Conservation (phyloP, 352 stramenopile genomes). For the Globisporangium canariense region DNA sequence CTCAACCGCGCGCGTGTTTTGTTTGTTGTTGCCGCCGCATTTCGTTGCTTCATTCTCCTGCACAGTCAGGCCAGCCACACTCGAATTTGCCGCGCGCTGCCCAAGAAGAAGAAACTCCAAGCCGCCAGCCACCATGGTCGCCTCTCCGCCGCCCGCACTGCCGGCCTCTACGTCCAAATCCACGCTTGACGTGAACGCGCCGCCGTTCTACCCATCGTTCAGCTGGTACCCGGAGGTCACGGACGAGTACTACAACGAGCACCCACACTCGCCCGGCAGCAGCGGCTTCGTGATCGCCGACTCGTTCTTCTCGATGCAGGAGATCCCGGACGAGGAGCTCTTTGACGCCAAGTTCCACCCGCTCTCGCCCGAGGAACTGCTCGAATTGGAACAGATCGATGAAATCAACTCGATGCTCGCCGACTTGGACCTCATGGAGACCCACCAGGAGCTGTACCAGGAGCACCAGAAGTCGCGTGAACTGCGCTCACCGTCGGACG, state of each 20-base stretch:
- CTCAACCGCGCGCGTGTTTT: neutral
- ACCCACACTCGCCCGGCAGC: constrained; percentile 52
- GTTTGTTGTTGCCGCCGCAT: neutral
- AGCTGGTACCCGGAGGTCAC: constrained; percentile 51
- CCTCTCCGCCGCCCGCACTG: constrained; percentile 2
- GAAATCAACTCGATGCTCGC: constrained; percentile 78
- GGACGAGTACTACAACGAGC: constrained; percentile 65
- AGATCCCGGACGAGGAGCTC: constrained; percentile 75
- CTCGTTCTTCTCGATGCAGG: constrained; percentile 37
- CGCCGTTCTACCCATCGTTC: constrained; percentile 59
- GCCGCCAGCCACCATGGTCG: constrained; percentile 26
- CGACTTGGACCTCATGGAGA: constrained; percentile 78
- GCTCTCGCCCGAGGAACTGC: constrained; percentile 50
- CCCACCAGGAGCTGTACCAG: constrained; percentile 45
- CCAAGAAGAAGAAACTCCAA: constrained; percentile 1
- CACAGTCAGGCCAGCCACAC: neutral
- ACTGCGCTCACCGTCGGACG: constrained; percentile 30
- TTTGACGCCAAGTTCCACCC: constrained; percentile 69
- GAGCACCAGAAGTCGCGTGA: constrained; percentile 14
- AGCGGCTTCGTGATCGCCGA: constrained; percentile 66
- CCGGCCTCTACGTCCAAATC: constrained; percentile 33
- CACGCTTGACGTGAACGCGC: constrained; percentile 48
- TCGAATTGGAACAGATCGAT: constrained; percentile 73
- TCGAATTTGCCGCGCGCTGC: constrained; percentile 18
- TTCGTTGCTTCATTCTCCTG: neutral